Conservation (phyloP, 306 rosid genomes). For the Macrotyloma uniflorum region DNA sequence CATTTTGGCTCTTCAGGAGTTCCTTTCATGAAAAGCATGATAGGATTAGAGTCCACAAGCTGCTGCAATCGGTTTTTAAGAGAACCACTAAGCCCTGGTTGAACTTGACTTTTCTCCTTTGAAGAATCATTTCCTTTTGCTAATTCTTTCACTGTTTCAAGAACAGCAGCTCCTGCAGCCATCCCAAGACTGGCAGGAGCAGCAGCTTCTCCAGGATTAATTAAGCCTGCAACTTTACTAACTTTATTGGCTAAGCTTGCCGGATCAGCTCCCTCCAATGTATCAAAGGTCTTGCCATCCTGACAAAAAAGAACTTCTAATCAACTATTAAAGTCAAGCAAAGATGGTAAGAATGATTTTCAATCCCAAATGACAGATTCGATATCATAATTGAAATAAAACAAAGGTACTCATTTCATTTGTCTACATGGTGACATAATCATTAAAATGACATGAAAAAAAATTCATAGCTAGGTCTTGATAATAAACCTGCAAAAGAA, state of each 20-base stretch:
- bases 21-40: conserved; percentile 93
- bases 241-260: conserved; percentile 96
- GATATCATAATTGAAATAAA: conserved; percentile 2
- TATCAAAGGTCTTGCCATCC: conserved; percentile 83
- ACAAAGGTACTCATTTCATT: not conserved
- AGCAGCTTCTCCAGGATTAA: conserved; percentile 76
- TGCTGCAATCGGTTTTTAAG: conserved; percentile 61
- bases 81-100: conserved; percentile 50
- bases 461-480: not conserved
- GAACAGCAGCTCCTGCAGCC: conserved; percentile 78
- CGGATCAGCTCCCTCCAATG: conserved; percentile 98
- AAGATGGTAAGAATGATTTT: not conserved
- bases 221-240: conserved; percentile 78
- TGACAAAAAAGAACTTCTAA: conserved; percentile 42
- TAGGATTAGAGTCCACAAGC: conserved; percentile 60
- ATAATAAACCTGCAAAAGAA: not conserved
- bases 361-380: conserved; percentile 1
- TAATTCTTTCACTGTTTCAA: conserved; percentile 73
- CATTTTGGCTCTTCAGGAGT: conserved; percentile 82
- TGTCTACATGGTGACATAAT: not conserved
- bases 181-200: conserved; percentile 93
- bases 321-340: conserved; percentile 22
- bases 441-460: not conserved
- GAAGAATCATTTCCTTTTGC: conserved; percentile 69
- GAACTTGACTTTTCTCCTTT: conserved; percentile 45